Conservation (phyloP, 805 yeast species). For the Pichia cabralensis region DNA sequence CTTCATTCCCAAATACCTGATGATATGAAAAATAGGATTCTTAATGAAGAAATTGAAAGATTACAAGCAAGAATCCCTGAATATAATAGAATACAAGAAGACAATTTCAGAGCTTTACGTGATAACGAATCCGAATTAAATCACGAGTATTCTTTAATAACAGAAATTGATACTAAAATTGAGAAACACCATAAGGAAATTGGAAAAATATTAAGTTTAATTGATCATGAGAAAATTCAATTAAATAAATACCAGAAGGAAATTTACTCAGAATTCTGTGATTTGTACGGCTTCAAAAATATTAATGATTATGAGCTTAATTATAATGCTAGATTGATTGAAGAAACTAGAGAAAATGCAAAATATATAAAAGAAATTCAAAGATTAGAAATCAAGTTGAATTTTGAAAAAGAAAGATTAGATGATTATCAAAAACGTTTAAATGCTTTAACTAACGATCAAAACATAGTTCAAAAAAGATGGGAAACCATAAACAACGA, state of each 20-base stretch:
- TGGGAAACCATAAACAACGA: slow-evolving; percentile 25
- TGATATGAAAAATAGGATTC: slow-evolving; percentile 43
- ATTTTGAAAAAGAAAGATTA: slow-evolving; percentile 55
- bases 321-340: slow-evolving; percentile 49
- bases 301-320: slow-evolving; percentile 62
- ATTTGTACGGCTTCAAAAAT: slow-evolving; percentile 38
- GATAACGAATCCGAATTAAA: slow-evolving; percentile 37
- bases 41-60: slow-evolving; percentile 45
- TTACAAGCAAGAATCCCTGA: slow-evolving; percentile 28
- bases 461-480: slow-evolving; percentile 27
- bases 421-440: slow-evolving; percentile 41
- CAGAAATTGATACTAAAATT: slow-evolving; percentile 15
- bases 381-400: slow-evolving; percentile 47
- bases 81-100: slow-evolving; percentile 20
- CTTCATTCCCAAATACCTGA: slow-evolving; percentile 38
- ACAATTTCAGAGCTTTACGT: slow-evolving; percentile 20
- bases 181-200: slow-evolving; percentile 13
- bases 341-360: slow-evolving; percentile 50
- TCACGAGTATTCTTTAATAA: slow-evolving; percentile 29
- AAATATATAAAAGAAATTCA: slow-evolving; percentile 53
- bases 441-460: slow-evolving; percentile 31
- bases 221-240: slow-evolving; percentile 16
- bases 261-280: slow-evolving; percentile 47
- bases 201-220: slow-evolving; percentile 19
- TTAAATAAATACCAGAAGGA: slow-evolving; percentile 29